Base-by-base conservation (phyloP, 169 alveolate genomes). In the Plasmodium sp. region DNA sequence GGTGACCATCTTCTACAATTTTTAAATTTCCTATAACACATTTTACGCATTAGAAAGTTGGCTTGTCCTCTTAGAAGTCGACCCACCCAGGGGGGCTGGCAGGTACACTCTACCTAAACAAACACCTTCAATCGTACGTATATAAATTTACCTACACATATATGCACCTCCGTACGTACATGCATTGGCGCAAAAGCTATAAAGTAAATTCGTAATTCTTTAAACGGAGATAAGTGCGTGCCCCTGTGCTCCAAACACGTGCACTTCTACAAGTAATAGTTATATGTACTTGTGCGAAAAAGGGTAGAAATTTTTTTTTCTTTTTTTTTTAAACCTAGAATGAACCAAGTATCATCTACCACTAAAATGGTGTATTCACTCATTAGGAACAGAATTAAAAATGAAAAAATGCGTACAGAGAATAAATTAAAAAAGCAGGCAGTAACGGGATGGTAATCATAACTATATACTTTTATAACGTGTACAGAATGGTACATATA, bases 281-380 rank as follows among this genome's bases (percentile, higher is more conserved):
- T 67, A 67, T 67, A 67, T 67, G 77, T n/a, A 67, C 77, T 27
- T 67, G 77, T 67, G 12, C 77, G 77, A 67, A 67, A 67, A 67
- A 67, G 41, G 39, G 77, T 67, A 67, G 14, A 67, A 67, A 22
- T 22, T 22, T 22, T 67, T 27, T 67, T 9, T 67, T 67, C 7
- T 67, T 67, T 67, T 31, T 67, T 62, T 62, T 67, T 67, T 67
- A 67, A 67, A 27, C n/a, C 39, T 67, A 67, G 77, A 22, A 67
- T 67, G 39, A 67, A 67, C 77, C 77, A 67, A 67, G 77, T 67
- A 62, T 67, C 39, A 67, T 31, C 77, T 67, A 67, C 39, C 39
- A 67, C 39, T 67, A 22, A 67, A 67, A 27, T 67, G 33, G 43
- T 18, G 77, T 67, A 67, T 67, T 67, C 39, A 67, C n/a, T 18